Evolutionary conservation across 2,329 filamentous ascomycete species (phyloP), one percentile per base, ranked within the genome.

Genomic region (Fusarium pseudoanthophilum): DNA sequence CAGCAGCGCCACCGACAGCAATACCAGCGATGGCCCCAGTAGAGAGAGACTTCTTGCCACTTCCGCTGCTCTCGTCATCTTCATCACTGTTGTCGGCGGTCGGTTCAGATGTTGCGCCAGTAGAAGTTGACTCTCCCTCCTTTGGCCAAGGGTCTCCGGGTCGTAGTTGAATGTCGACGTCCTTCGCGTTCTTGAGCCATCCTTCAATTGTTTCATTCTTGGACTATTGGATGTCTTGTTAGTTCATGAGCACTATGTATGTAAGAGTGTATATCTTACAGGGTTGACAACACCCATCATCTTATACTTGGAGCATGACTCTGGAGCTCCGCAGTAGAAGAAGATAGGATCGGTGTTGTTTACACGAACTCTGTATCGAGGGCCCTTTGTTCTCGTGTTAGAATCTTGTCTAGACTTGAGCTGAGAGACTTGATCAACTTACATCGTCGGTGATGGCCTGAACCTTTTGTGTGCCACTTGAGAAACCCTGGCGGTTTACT

Each of bases 201-300:
- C 80, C 74, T 13, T 84, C 81, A 45, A 87, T 83, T 0, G 86
- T 87, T 62, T 85, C 81, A 1, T 85, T 88, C 11, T 73, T 73
- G 26, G 65, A 79, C 89, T 90, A 77, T 81, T n/a, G 11, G 7
- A 4, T 8, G 21, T 66, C 73, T 21, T 76, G 73, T 37, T 14
- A n/a, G 60, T 34, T 21, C 24, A 24, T 34, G 11, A 26, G 20
- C 15, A 15, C 30, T 8, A 34, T 15, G 9, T 30, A 18, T 13
- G 20, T 20, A 10, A 4, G 20, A 43, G 30, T 11, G 2, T 26
- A 24, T 26, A n/a, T 26, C 36, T 68, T 83, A 91, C 88, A 11
- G 91, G 88, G 77, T 95, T 95, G 74, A 95, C 91, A 3, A 89
- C 92, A 7, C 92, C 93, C 21, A 95, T 87, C 93, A 95, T 95